A percentile compares a stretch with the other conserved stretches of the same genome.
phyloP scores from a whole-genome alignment of 139 green algal species.

The Pseudopediastrum boryanum region DNA sequence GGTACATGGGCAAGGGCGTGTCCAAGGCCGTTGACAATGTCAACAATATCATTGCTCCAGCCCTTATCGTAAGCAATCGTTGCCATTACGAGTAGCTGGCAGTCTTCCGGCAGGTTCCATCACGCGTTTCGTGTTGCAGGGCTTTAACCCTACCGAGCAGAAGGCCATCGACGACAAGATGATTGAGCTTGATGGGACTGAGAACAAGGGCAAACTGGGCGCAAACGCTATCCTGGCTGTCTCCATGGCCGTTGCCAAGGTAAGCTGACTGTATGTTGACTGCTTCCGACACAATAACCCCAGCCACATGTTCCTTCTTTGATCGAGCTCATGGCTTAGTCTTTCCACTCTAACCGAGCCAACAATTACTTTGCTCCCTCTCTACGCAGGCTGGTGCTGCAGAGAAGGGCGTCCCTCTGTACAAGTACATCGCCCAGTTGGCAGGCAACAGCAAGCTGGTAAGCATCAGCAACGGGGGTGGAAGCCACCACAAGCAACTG shows the following conservation, averaged over 20 bases:
- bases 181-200: slow-evolving; percentile 94
- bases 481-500: too few relatives aligned
- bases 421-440: slow-evolving; percentile 93
- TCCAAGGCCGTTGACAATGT: slow-evolving; percentile 95
- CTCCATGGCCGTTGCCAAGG: slow-evolving; percentile 92
- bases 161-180: slow-evolving; percentile 91
- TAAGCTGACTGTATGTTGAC: slow-evolving; percentile 4
- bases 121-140: slow-evolving; percentile 46
- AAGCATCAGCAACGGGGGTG: too few relatives aligned
- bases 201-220: slow-evolving; percentile 98
- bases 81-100: too few relatives aligned
- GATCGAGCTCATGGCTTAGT: too few relatives aligned
- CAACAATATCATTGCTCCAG: slow-evolving; percentile 93
- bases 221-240: slow-evolving; percentile 99
- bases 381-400: slow-evolving; percentile 84
- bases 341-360: too few relatives aligned
- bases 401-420: slow-evolving; percentile 95
- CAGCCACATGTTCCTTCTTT: not conserved
- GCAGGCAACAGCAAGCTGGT: slow-evolving; percentile 94
- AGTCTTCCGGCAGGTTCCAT: not conserved
- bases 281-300: not conserved
- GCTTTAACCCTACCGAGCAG: slow-evolving; percentile 93
- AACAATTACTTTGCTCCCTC: too few relatives aligned
- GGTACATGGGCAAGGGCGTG: slow-evolving; percentile 96
- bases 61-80: slow-evolving; percentile 74